Base-by-base conservation (phyloP, 768 basidiomycete genomes). In the Lyophyllum atratum region DNA sequence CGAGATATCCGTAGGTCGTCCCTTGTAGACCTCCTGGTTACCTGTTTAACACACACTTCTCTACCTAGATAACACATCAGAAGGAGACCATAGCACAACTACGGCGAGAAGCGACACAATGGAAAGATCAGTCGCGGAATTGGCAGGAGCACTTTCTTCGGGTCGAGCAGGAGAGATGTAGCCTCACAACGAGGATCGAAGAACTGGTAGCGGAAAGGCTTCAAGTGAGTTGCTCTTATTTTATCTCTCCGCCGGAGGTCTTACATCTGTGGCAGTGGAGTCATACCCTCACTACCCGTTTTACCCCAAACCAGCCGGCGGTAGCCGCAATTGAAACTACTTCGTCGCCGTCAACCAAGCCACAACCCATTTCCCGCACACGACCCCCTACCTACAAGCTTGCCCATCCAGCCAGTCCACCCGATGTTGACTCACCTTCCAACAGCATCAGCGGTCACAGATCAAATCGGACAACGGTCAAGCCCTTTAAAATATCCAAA, bases 61-160 rank as follows among this genome's bases (percentile, higher is more conserved):
- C 31, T 45, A 2, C n/a, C 31, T 53, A 89, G 88, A 77, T 84
- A 49, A 70, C 77, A 8, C 83, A 86, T 63, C 83, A 88, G 60
- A 72, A 76, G 14, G 84, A 87, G 48, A 83, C 83, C 6, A 84
- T 89, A 51, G 67, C 77, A 1, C 85, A 84, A 52, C 75, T 90
- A 28, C 81, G 83, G 24, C 79, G 86, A 48, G 89, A 92, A 66
- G 75, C 82, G 0, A 73, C 71, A 0, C 87, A 90, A 52, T 90
- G 88, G 87, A 90, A 89, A 69, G 83, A 86, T 49, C 90, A 91
- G 63, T 82, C 88, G 0, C 76, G 77, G 52, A 87, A 87, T 62
- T 92, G 90, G 90, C 90, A 91, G 68, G 89, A 89, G 21, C 88
- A 90, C 62, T 91, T 89, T 68, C 73, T 86, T 34, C 83, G 88